Percentiles rank a stretch among this genome's conserved stretches.
These are phyloP conservation scores for Aspergillus udagawae DNA, from an alignment of 2,329 filamentous ascomycete species.

Conservation along the genomic window DNA sequence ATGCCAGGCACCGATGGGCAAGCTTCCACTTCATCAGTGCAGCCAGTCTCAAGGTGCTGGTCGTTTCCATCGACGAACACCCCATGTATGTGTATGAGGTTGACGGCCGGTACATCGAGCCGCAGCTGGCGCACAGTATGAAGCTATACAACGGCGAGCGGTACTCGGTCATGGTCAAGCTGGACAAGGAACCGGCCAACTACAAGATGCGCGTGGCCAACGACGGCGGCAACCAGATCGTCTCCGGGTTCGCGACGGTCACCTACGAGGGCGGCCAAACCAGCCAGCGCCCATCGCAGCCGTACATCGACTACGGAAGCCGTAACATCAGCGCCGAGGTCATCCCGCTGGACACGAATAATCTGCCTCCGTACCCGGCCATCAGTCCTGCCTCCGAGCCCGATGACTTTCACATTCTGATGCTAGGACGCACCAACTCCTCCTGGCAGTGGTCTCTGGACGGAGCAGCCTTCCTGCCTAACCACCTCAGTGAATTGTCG, in stretches of 20 bases:
- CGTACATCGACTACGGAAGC: conserved; percentile 50
- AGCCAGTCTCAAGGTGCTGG: conserved; percentile 48
- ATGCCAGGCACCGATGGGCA: conserved; percentile 43
- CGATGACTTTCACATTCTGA: conserved; percentile 35
- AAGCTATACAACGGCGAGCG: conserved; percentile 37
- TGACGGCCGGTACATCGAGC: conserved; percentile 43
- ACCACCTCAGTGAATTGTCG: conserved; percentile 14
- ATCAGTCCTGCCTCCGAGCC: conserved; percentile 39
- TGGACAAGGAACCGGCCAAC: conserved; percentile 33
- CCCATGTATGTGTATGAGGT: conserved; percentile 43
- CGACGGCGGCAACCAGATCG: conserved; percentile 49
- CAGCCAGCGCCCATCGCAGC: conserved; percentile 26
- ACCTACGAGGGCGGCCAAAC: conserved; percentile 28
- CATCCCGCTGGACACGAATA: conserved; percentile 41
- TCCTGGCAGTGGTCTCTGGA: conserved; percentile 21
- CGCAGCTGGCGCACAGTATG: conserved; percentile 33
- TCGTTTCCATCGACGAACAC: conserved; percentile 44
- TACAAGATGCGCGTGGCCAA: conserved; percentile 49
- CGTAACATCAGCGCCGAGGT: conserved; percentile 38
- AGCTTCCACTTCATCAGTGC: conserved; percentile 55
- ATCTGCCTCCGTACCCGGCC: conserved; percentile 47
- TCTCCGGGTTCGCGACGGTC: conserved; percentile 50
- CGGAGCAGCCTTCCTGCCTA: conserved; percentile 15
- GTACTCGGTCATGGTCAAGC: conserved; percentile 40
- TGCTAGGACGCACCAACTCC: conserved; percentile 13